A percentile compares a stretch with the other conserved stretches of the same genome.
phyloP scores from a whole-genome alignment of 73 alveolate species.

The Paramecium tetraurelia region DNA sequence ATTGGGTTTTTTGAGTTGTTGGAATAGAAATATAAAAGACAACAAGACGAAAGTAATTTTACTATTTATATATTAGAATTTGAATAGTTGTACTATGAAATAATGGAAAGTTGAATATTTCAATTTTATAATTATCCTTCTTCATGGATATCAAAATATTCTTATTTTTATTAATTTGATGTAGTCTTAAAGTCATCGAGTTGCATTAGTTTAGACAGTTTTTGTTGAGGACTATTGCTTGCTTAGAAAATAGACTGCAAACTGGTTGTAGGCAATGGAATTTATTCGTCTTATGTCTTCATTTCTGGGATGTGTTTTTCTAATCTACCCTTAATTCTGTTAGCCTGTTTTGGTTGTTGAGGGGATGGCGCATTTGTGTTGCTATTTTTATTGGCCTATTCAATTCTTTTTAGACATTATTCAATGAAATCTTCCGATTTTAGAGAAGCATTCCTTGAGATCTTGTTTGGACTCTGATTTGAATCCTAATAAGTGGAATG shows the following conservation, averaged over 20 bases:
- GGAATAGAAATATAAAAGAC: neutral
- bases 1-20: constrained; percentile 70
- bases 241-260: neutral
- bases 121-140: constrained; percentile 12
- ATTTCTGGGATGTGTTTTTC: neutral
- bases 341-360: neutral
- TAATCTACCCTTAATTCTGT: neutral
- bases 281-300: neutral
- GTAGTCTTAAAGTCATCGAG: neutral
- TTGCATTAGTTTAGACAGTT: neutral
- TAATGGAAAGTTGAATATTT: constrained; percentile 3
- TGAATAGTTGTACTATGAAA: constrained; percentile 2
- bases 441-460: neutral
- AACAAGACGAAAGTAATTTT: constrained; percentile 8
- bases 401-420: neutral
- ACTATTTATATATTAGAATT: neutral
- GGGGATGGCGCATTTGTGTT: neutral
- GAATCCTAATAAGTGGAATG: neutral
- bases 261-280: neutral
- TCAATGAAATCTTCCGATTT: neutral
- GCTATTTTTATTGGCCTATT: neutral
- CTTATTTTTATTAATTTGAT: neutral
- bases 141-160: neutral
- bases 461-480: neutral
- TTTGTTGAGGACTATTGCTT: neutral